phyloP scores from a whole-genome alignment of 352 stramenopile species.

The Phytopythium litorale region DNA sequence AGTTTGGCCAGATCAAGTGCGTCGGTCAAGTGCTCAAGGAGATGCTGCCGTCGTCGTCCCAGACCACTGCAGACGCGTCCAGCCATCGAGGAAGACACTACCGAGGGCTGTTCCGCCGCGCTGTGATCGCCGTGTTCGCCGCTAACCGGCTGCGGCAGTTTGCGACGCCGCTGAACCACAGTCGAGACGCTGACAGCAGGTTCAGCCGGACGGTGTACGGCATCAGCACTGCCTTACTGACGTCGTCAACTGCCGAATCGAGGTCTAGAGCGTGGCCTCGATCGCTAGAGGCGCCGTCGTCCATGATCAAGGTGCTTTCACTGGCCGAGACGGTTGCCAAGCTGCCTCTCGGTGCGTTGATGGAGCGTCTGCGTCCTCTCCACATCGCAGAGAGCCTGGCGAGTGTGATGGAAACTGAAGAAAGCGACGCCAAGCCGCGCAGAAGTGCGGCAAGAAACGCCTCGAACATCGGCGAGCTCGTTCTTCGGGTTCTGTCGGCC shows the following conservation, averaged over 20 bases:
- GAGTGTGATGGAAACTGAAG: constrained; percentile 14
- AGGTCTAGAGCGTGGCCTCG: constrained; percentile 8
- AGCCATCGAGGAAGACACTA: background rate
- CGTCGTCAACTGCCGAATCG: constrained; percentile 7
- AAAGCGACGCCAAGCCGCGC: no score
- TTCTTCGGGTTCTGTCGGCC: constrained; percentile 33
- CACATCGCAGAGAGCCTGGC: constrained; percentile 26
- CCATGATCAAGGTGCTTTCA: constrained; percentile 49
- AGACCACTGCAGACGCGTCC: no score
- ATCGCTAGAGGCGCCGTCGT: constrained; percentile 14
- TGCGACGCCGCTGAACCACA: background rate
- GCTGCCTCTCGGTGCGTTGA: constrained; percentile 23
- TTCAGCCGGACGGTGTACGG: constrained; percentile 22
- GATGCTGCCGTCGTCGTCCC: constrained; percentile 26
- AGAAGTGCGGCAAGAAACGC: background rate
- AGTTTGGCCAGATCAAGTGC: constrained; percentile 57
- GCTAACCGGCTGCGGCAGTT: constrained; percentile 49
- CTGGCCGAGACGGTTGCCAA: constrained; percentile 20
- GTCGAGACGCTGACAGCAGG: background rate
- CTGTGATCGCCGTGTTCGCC: constrained; percentile 64
- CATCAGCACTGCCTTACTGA: constrained; percentile 34
- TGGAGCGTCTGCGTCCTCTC: constrained; percentile 35
- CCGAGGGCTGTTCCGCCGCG: constrained; percentile 36
- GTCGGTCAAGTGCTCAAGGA: constrained; percentile 56
- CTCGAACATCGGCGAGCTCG: background rate